Evolutionary conservation across 2,329 filamentous ascomycete species (phyloP), one percentile per base, ranked within the genome.

Genomic region (Dendryphion nanum): DNA sequence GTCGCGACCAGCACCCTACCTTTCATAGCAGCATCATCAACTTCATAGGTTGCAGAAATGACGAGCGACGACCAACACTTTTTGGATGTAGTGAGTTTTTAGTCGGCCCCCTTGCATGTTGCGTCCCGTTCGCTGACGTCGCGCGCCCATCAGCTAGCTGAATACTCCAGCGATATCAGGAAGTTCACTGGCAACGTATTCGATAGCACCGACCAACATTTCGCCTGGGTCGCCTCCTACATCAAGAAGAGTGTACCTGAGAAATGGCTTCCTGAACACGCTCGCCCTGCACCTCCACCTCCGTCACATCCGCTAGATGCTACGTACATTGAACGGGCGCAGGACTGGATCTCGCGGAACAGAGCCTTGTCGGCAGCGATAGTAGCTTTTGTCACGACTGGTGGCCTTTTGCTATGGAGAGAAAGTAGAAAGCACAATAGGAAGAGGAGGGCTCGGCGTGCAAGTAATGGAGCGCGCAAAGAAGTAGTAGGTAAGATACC

Each of bases 21-120:
- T n/a, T n/a, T n/a, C n/a, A n/a, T n/a, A n/a, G n/a, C n/a, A n/a
- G n/a, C n/a, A n/a, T n/a, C n/a, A n/a, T n/a, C n/a, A n/a, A n/a
- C n/a, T n/a, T n/a, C n/a, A n/a, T n/a, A n/a, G n/a, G n/a, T n/a
- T n/a, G 23, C 23, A 26, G 23, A 8, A n/a, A 91, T 91, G 86
- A 84, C 86, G 50, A 81, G 79, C 61, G 85, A 90, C 63, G 85
- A 89, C 61, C 82, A 88, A 69, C 82, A 85, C 55, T 85, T 90
- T 60, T 71, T 89, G 49, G 85, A 89, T 68, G 75, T 85, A 61
- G 86, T 90, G 70, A 74, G 83, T 62, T 49, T 35, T n/a, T n/a
- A n/a, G n/a, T n/a, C n/a, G n/a, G n/a, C n/a, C n/a, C n/a, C n/a
- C n/a, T n/a, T n/a, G n/a, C n/a, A n/a, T n/a, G n/a, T n/a, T n/a